Percentiles rank a stretch among this genome's conserved stretches.
Conservation (phyloP, 2,329 filamentous ascomycete species). For the Magnaporthiopsis incrustans region DNA sequence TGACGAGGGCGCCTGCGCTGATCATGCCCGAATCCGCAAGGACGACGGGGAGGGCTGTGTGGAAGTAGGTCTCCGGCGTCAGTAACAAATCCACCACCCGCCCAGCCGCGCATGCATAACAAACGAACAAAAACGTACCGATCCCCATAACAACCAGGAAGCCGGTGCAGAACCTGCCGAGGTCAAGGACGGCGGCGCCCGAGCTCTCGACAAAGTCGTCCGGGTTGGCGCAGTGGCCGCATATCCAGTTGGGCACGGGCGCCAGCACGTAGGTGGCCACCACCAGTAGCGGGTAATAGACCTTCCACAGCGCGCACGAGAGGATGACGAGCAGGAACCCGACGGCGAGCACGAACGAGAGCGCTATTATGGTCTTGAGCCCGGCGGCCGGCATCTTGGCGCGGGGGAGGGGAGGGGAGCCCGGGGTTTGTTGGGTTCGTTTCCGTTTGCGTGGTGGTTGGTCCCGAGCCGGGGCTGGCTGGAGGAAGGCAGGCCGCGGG, state of each 20-base stretch:
- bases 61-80: neutral
- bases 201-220: slow-evolving; percentile 92
- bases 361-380: slow-evolving; percentile 96
- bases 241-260: slow-evolving; percentile 95
- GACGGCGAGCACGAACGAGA: slow-evolving; percentile 97
- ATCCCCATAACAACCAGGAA: slow-evolving; percentile 97
- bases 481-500: too few relatives aligned
- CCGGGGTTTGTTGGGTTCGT: neutral
- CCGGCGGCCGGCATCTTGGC: slow-evolving; percentile 66
- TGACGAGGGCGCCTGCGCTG: slow-evolving; percentile 75
- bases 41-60: slow-evolving; percentile 72
- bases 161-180: slow-evolving; percentile 88
- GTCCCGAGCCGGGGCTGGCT: neutral
- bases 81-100: neutral
- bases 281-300: slow-evolving; percentile 91
- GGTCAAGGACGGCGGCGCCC: slow-evolving; percentile 78
- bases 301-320: slow-evolving; percentile 88
- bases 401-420: slow-evolving; percentile 4
- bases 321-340: slow-evolving; percentile 98
- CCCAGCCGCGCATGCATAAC: too few relatives aligned
- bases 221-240: slow-evolving; percentile 75
- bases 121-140: slow-evolving; percentile 50
- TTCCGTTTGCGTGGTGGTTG: neutral
- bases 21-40: slow-evolving; percentile 85
- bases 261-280: slow-evolving; percentile 93